Evolutionary conservation across 495 filamentous ascomycete species (phyloP), one percentile per base, ranked within the genome.

Genomic region (Xylona heveae): DNA sequence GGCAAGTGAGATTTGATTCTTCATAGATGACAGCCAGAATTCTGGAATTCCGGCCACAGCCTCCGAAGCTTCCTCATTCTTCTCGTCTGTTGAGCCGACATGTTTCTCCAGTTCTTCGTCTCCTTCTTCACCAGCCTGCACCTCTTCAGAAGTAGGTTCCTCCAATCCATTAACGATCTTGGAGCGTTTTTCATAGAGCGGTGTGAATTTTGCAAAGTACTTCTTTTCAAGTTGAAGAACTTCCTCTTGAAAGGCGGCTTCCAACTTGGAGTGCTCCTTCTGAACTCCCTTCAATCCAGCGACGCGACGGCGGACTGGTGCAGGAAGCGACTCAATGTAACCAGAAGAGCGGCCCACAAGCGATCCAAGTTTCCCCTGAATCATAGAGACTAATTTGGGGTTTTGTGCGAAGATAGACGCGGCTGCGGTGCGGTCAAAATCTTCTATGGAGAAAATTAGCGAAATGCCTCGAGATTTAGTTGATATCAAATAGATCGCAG

Each of bases 11-110:
- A 85, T 68, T 49, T 93, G 81, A 59, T 95, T 99, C 66, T 99
- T 99, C 88, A 99, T 95, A 39, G 90, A 82, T 37, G 85, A 93
- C 18, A 99, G 64, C 90, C 90, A 99, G 64, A 99, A 99, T 54
- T 99, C 90, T 21, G 90, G 90, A 39, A 95, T 92, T 44, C 84
- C 84, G 39, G 61, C 57, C 28, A 68, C 59, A 38, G 54, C 49
- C 31, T 54, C 50, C 26, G 48, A 42, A 27, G 50, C 45, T 37
- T 60, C 59, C 35, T 62, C 56, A 32, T 51, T 49, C 39, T 68
- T 57, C 33, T 70, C 57, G 39, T 66, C 61, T 18, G 57, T 42
- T 19, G 36, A 30, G 6, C 36, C 42, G 4, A 27, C 35, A 16
- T 67, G 59, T 6, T 67, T 61, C 26, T 74, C 69, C 1, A 68